Conservation (phyloP, 768 basidiomycete genomes). For the Pleurotus platypus region DNA sequence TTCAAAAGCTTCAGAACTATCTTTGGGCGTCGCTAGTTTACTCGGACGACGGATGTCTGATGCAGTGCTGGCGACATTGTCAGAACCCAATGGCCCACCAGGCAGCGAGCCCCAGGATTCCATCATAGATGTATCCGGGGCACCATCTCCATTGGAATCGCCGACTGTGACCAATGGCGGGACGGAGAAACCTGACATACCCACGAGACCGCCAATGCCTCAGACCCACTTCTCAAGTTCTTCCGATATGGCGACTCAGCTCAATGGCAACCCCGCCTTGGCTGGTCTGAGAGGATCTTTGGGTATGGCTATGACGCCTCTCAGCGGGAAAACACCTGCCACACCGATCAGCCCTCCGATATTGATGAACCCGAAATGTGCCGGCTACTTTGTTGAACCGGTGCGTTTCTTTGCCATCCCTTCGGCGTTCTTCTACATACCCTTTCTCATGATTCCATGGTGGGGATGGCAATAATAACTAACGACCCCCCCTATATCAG, state of each 20-base stretch:
- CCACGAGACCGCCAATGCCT: slow-evolving; percentile 12
- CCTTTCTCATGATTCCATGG: neutral
- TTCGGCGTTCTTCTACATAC: neutral
- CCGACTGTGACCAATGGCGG: slow-evolving; percentile 9
- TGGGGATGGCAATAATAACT: neutral
- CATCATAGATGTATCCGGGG: slow-evolving; percentile 3
- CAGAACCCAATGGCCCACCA: slow-evolving; percentile 10
- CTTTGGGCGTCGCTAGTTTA: slow-evolving; percentile 27
- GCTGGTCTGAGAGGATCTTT: slow-evolving; percentile 30
- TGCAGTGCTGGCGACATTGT: slow-evolving; percentile 30
- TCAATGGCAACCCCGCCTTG: slow-evolving; percentile 39
- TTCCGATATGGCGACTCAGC: slow-evolving; percentile 37
- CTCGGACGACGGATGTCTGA: slow-evolving; percentile 41
- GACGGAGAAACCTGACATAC: slow-evolving; percentile 8
- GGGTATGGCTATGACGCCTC: slow-evolving; percentile 14
- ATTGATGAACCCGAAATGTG: slow-evolving; percentile 78
- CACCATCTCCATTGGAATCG: slow-evolving; percentile 2
- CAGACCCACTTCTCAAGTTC: slow-evolving; percentile 32
- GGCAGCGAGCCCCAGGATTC: slow-evolving; percentile 12
- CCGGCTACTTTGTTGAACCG: slow-evolving; percentile 96
- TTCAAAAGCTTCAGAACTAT: slow-evolving; percentile 13
- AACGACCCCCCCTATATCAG: slow-evolving; percentile 29
- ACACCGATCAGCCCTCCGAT: slow-evolving; percentile 56
- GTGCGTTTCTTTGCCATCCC: slow-evolving; percentile 41
- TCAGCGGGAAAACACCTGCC: slow-evolving; percentile 12